These are phyloP conservation scores for Amanita polypyramis DNA, from an alignment of 768 basidiomycete genomes.

Conservation along the genomic window DNA sequence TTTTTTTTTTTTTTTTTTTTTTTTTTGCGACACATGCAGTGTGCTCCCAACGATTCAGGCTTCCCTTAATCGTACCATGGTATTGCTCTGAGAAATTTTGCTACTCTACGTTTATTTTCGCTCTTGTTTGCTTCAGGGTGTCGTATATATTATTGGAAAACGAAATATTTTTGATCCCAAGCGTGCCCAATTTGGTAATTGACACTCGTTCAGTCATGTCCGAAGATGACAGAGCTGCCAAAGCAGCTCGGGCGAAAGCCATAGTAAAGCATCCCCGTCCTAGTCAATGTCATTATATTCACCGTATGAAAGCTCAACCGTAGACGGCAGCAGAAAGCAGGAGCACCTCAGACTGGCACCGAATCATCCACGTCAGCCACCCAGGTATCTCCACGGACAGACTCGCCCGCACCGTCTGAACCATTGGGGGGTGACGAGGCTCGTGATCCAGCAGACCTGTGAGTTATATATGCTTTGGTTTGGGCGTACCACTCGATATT, in stretches of 20 bases:
- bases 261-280: slow-evolving; percentile 38
- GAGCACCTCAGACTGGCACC: slow-evolving; percentile 23
- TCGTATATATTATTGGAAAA: slow-evolving; percentile 3
- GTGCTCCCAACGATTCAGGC: neutral
- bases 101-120: neutral
- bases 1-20: too few species aligned
- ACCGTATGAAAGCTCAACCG: slow-evolving; percentile 56
- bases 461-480: slow-evolving; percentile 2
- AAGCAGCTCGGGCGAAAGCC: slow-evolving; percentile 77
- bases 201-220: slow-evolving; percentile 25
- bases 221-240: slow-evolving; percentile 72
- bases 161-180: neutral
- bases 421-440: neutral
- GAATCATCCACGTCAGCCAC: slow-evolving; percentile 28
- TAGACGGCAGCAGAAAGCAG: slow-evolving; percentile 63
- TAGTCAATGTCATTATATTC: slow-evolving; percentile 4
- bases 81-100: neutral
- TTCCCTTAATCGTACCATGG: neutral
- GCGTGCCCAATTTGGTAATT: slow-evolving; percentile 11
- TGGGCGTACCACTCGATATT: neutral
- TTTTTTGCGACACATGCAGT: neutral
- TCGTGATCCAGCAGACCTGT: neutral
- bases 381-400: slow-evolving; percentile 37
- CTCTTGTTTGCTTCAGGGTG: neutral
- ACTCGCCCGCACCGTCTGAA: neutral